These are phyloP conservation scores for Prosopis cineraria DNA, from an alignment of 306 rosid species.

Conservation along the genomic window DNA sequence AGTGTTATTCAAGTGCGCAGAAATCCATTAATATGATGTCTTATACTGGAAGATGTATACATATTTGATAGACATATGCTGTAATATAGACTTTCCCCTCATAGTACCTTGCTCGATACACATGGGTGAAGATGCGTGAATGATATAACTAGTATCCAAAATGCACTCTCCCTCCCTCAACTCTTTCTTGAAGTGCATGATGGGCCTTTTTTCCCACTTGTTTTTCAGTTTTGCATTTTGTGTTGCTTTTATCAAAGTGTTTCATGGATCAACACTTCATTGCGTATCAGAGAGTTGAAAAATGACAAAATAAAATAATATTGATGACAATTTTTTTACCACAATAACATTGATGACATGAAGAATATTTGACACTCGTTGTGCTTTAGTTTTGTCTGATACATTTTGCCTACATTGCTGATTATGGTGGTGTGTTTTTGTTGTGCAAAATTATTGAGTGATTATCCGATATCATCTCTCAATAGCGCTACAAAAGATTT, in stretches of 20 bases:
- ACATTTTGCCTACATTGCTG: constrained; percentile 2
- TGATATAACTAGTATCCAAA: background rate
- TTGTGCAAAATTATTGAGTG: constrained; percentile 11
- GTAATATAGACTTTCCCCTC: background rate
- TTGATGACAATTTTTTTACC: background rate
- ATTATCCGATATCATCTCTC: constrained; percentile 14
- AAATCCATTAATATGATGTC: background rate
- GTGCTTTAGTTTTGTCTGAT: background rate
- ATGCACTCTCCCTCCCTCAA: constrained; percentile 1
- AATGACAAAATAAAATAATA: background rate
- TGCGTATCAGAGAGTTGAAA: background rate
- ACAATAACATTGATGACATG: constrained; percentile 8
- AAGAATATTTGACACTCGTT: background rate
- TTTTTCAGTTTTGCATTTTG: background rate
- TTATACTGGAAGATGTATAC: background rate
- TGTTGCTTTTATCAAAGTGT: background rate
- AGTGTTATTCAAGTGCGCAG: background rate
- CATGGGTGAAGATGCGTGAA: background rate
- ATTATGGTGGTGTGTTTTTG: background rate
- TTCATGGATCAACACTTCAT: background rate
- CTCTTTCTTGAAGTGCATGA: background rate
- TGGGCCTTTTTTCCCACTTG: background rate
- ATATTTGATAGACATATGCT: background rate
- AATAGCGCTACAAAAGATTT: constrained; percentile 12
- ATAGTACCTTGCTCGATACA: background rate